These are phyloP conservation scores for Hypoxylon fuscum DNA, from an alignment of 495 filamentous ascomycete genomes.

Conservation along the genomic window DNA sequence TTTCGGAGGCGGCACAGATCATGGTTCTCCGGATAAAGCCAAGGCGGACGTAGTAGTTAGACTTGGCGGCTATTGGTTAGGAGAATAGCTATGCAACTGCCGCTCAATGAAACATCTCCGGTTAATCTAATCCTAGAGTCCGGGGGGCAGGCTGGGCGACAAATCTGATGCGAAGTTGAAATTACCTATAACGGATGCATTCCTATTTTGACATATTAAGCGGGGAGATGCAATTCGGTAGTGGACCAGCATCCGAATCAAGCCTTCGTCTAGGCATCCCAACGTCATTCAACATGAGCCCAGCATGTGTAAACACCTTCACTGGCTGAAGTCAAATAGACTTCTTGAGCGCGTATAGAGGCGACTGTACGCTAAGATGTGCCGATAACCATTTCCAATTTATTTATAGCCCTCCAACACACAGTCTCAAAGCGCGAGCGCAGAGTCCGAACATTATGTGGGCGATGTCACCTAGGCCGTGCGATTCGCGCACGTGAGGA, in stretches of 20 bases:
- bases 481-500: conserved; percentile 29
- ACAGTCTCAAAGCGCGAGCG: conserved; percentile 3
- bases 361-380: conserved; percentile 8
- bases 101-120: conserved; percentile 36
- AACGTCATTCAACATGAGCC: conserved; percentile 28
- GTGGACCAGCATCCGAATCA: conserved; percentile 26
- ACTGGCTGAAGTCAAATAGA: conserved; percentile 15
- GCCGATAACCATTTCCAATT: conserved; percentile 25
- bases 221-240: conserved; percentile 36
- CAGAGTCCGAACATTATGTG: conserved; percentile 10
- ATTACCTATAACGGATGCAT: conserved; percentile 30
- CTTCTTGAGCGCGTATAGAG: conserved; percentile 8
- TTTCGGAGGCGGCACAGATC: conserved; percentile 25
- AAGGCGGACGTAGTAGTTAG: conserved; percentile 28
- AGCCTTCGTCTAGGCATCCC: conserved; percentile 28
- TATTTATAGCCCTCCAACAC: conserved; percentile 32
- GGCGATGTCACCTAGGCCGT: neutral
- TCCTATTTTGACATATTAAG: conserved; percentile 41
- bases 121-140: conserved; percentile 36
- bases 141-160: conserved; percentile 19
- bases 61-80: conserved; percentile 26
- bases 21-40: conserved; percentile 38
- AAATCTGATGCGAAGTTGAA: conserved; percentile 36
- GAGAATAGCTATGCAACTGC: conserved; percentile 25
- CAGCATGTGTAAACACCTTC: neutral